Base-by-base conservation (phyloP, 306 rosid genomes). In the Vigna hirtella region DNA sequence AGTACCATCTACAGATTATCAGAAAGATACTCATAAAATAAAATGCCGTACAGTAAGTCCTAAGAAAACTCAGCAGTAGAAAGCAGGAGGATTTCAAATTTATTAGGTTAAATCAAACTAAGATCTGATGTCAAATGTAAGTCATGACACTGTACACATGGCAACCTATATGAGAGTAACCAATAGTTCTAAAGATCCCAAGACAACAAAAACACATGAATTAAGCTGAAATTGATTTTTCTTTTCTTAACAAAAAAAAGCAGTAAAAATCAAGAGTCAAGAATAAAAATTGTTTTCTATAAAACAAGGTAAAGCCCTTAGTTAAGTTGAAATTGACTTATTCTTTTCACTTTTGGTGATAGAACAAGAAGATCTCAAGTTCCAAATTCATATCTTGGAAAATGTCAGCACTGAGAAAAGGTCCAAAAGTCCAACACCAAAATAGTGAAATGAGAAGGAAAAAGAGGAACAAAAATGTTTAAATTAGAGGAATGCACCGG, bases 381-480 rank as follows among this genome's bases (percentile, higher is more conserved):
- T 77, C 77, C 66, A 64, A 22, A 62, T 18, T 28, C 14, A n/a
- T 50, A 28, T 75, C 32, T 32, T 32, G 56, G 73, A 65, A 66
- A 43, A 13, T 77, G 75, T 68, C 57, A 77, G 66, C 71, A 63
- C 15, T 7, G 47, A 52, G 28, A 53, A 49, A 68, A 28, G 42
- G 57, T 24, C 83, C 18, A 66, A 47, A 73, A 45, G 75, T 48
- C 80, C 73, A 81, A 59, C 47, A 51, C 10, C 65, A 66, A 72
- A 81, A 64, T 16, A 34, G 56, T 24, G 32, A 30, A 56, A 59
- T 17, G 4, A 58, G 30, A 75, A 36, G 66, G 20, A 48, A 71
- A n/a, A 17, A 74, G 56, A 40, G 6, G 34, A 65, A 15, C 17
- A 30, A 42, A 65, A 32, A 43, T 72, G 45, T 66, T 34, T 66